Percentiles rank a stretch among this genome's conserved stretches.
Conservation (phyloP, 83 land plant genomes). For the Larix sibirica region DNA sequence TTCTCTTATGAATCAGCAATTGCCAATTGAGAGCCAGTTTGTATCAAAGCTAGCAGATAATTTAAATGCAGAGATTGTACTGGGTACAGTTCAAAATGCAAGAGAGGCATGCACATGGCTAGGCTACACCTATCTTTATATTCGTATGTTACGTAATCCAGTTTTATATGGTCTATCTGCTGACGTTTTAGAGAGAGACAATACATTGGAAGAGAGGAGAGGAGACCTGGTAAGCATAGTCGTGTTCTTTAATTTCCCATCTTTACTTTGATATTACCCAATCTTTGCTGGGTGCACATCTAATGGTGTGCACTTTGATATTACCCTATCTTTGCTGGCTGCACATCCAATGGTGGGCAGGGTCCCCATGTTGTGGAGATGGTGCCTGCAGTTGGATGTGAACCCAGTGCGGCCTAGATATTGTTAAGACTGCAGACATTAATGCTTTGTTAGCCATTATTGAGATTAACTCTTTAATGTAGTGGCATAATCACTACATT, state of each 20-base stretch:
- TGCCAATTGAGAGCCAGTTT: slow-evolving; percentile 94
- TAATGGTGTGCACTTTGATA: background rate
- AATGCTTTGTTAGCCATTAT: no score
- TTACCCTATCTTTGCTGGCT: background rate
- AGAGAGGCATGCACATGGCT: slow-evolving; percentile 89
- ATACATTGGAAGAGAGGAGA: slow-evolving; percentile 68
- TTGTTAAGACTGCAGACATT: no score
- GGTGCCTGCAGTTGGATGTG: no score
- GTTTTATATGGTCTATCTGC: slow-evolving; percentile 68
- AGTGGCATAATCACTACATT: background rate
- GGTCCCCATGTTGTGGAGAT: no score
- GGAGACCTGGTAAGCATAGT: slow-evolving; percentile 79
- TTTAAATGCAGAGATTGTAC: slow-evolving; percentile 94
- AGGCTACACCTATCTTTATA: slow-evolving; percentile 81
- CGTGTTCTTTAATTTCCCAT: background rate
- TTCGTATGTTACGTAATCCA: slow-evolving; percentile 83
- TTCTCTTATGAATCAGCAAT: slow-evolving; percentile 92
- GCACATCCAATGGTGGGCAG: no score
- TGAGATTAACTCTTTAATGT: background rate
- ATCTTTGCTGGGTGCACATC: no score
- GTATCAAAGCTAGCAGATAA: slow-evolving; percentile 88
- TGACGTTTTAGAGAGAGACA: slow-evolving; percentile 61
- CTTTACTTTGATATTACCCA: background rate
- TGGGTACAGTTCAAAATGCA: slow-evolving; percentile 92
- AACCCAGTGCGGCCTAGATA: no score